Base-by-base conservation (phyloP, 2,329 filamentous ascomycete species). In the Alternaria atra region DNA sequence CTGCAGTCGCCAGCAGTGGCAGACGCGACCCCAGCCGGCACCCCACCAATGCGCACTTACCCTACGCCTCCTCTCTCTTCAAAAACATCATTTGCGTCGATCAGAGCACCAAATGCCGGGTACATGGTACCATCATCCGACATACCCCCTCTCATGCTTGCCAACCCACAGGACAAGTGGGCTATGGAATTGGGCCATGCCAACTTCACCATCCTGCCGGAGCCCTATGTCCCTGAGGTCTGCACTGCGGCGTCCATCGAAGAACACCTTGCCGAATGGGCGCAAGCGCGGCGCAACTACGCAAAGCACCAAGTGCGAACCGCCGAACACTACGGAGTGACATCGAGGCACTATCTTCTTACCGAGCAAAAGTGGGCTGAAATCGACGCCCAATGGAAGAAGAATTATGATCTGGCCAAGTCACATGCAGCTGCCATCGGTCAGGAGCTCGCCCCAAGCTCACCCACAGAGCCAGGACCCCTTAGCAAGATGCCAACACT, bases 361-460 rank as follows among this genome's bases (percentile, higher is more conserved):
- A 97, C 94, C 0, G 90, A 95, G 77, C 87, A 91, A 63, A 98
- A 98, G 78, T 97, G 94, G 94, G 86, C 89, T 27, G 87, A 90
- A 69, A 91, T 91, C 43, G 92, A 97, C 75, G 83, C 83, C 2
- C 81, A 84, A 58, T 97, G 94, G 94, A 88, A 89, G 74, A 78
- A 79, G 35, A 86, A 89, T 56, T 88, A 95, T 74, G 88, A 92
- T 35, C 80, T 86, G 32, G 86, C 92, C 55, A 83, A 90, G 30
- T 69, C 78, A 58, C 70, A 76, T 67, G 78, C 77, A 15, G 75
- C 75, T 50, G 75, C 74, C 32, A 75, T 69, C 27, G 76, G 75
- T 40, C 65, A 72, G 46, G 72, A 75, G 32, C 70, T 72, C 15
- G 72, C 70, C 52, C 76, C 77, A 70, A 56, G 67, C n/a, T 79